phyloP scores from a whole-genome alignment of 257 asterid genomes.

The Perilla frutescens region DNA sequence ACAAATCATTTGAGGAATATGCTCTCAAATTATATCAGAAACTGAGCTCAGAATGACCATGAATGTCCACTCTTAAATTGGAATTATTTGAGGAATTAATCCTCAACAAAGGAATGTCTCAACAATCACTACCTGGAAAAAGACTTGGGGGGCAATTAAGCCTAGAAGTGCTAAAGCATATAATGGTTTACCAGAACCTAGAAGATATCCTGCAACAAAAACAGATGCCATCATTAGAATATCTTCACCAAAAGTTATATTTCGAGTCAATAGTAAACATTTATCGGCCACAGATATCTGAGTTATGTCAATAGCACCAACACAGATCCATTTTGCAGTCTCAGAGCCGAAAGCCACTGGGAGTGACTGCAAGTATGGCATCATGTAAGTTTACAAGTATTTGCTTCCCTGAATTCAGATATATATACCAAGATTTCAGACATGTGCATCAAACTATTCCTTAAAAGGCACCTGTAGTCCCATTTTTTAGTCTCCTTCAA shows the following conservation, averaged over 20 bases:
- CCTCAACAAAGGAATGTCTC: conserved; percentile 1
- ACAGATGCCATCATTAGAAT: conserved; percentile 8
- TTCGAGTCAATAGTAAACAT: not conserved
- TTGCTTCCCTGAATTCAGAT: conserved; percentile 17
- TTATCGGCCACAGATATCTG: conserved; percentile 94
- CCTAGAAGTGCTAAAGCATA: conserved; percentile 89
- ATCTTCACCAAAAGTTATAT: not conserved
- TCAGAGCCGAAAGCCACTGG: conserved; percentile 97
- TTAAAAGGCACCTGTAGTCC: conserved; percentile 78
- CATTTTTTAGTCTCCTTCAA: conserved; percentile 92
- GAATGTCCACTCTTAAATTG: not conserved
- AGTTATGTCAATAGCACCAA: conserved; percentile 96
- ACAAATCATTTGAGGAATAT: not conserved
- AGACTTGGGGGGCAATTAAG: conserved; percentile 82
- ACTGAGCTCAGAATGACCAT: not conserved
- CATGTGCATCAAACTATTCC: conserved; percentile 12
- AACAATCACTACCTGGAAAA: conserved; percentile 78
- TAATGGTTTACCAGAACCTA: conserved; percentile 82
- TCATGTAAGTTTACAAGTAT: conserved; percentile 23
- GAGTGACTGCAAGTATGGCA: conserved; percentile 65
- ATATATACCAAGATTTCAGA: conserved; percentile 2
- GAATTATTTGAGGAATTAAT: not conserved
- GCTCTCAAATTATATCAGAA: not conserved
- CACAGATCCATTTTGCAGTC: conserved; percentile 98
- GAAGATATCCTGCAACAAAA: conserved; percentile 80